Evolutionary conservation across 192 early-diverging fungal species (phyloP), one percentile per base, ranked within the genome.

Genomic region (Coemansia sp.): DNA sequence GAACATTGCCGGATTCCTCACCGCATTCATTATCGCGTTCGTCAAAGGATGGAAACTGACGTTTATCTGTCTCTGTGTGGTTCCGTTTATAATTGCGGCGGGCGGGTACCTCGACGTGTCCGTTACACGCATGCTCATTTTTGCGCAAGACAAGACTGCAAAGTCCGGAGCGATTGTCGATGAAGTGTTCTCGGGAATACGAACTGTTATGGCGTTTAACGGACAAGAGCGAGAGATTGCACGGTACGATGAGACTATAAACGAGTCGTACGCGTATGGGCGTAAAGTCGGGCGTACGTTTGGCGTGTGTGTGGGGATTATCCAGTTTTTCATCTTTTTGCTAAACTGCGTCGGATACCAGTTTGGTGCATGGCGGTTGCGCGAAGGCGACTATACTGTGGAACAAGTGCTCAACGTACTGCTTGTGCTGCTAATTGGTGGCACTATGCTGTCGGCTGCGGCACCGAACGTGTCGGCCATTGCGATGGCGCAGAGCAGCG

Each of bases 11-110:
- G 82, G 84, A 1, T 95, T 93, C 54, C 54, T 92, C 59, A 66
- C 86, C 16, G 90, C 88, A 51, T 92, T 93, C 61, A 73, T 89
- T 14, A 83, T 92, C 37, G 92, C 90, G 26, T 92, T 94, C 50
- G 76, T 84, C 50, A 84, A 85, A 59, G 92, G 89, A 8, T 93
- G 91, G 91, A 82, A 83, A 59, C 69, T 94, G 61, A 86, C 92
- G 23, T 73, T 93, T 35, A 89, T 96, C 18, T 82, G 95, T 29
- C 65, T 91, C 41, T 81, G 85, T 26, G 87, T 87, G 22, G 64
- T 95, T 19, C 92, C 93, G 27, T 75, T 93, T 39, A 82, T 96
- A 60, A 87, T 77, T 48, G 71, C 58, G 16, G 50, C 50, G 2
- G 50, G 50, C 50, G 50, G 50, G 1, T 51, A 23, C 18, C 50